A percentile compares a stretch with the other conserved stretches of the same genome.
These are phyloP conservation scores for Claviceps citrina DNA, from an alignment of 2,329 filamentous ascomycete genomes.

Conservation along the genomic window DNA sequence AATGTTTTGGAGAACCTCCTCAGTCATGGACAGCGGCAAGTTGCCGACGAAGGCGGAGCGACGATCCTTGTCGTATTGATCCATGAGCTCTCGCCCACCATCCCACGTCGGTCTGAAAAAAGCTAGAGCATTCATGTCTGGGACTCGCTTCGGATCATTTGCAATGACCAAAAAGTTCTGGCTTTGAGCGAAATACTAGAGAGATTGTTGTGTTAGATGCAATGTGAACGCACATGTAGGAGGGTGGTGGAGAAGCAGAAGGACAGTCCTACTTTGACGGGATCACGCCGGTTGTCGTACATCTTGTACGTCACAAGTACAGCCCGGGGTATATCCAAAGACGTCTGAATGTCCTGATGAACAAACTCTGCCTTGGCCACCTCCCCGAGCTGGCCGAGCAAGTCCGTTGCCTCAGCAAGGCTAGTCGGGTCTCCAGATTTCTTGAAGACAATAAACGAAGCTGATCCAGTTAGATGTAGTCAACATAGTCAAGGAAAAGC, in stretches of 20 bases:
- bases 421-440: slow-evolving; percentile 20
- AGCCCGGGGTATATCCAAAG: slow-evolving; percentile 21
- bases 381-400: slow-evolving; percentile 29
- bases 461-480: slow-evolving; percentile 20
- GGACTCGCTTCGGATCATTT: slow-evolving; percentile 9
- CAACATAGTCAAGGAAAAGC: background rate
- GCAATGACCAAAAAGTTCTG: slow-evolving; percentile 14
- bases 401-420: slow-evolving; percentile 26
- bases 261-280: slow-evolving; percentile 26
- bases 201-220: background rate
- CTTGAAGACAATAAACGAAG: slow-evolving; percentile 32
- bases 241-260: slow-evolving; percentile 1
- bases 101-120: background rate
- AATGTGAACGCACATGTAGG: background rate
- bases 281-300: slow-evolving; percentile 36
- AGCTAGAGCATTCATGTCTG: background rate
- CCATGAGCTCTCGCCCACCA: slow-evolving; percentile 10
- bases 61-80: slow-evolving; percentile 26
- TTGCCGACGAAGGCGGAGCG: slow-evolving; percentile 34
- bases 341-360: slow-evolving; percentile 16
- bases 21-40: slow-evolving; percentile 23
- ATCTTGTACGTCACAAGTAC: slow-evolving; percentile 34
- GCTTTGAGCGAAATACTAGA: slow-evolving; percentile 6
- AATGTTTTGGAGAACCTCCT: slow-evolving; percentile 21
- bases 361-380: slow-evolving; percentile 26